Evolutionary conservation across 148 eudicot species (phyloP).

Genomic region (Talinum fruticosum): DNA sequence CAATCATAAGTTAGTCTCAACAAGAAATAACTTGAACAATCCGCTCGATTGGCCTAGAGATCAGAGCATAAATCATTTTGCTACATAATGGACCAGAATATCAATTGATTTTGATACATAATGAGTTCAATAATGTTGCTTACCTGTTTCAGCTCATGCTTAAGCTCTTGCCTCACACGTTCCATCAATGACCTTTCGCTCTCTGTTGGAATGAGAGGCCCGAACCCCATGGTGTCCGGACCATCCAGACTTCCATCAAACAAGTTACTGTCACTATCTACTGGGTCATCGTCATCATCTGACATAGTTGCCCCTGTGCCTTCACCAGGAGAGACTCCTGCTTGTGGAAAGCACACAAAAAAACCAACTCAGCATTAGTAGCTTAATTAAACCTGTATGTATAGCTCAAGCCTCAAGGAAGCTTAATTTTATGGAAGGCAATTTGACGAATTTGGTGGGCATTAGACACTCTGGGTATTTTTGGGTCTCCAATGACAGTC

Average conservation of each 20-base stretch:
- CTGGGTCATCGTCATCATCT: constrained; percentile 84
- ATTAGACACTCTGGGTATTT: neutral
- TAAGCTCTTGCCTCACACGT: constrained; percentile 90
- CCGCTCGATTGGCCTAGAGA: neutral
- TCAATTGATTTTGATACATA: neutral
- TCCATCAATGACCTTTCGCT: constrained; percentile 88
- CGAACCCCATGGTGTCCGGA: constrained; percentile 75
- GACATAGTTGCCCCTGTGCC: constrained; percentile 98
- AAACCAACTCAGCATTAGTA: constrained; percentile 3
- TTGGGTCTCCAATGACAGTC: neutral
- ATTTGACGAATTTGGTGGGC: neutral
- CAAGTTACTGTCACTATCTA: constrained; percentile 61
- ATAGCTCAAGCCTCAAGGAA: neutral
- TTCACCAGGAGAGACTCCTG: constrained; percentile 86
- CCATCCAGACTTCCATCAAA: constrained; percentile 76
- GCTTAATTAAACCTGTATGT: neutral
- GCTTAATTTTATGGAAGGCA: neutral
- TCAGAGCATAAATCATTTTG: too few relatives aligned
- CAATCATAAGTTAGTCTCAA: neutral
- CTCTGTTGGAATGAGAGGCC: constrained; percentile 81
- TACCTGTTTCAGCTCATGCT: constrained; percentile 72
- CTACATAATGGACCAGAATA: neutral
- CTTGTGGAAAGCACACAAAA: constrained; percentile 4
- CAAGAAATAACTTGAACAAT: neutral
- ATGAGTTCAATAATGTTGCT: constrained; percentile 6